Evolutionary conservation across 1,284 basidiomycete species (phyloP).

Genomic region (Ceratobasidium sp.): DNA sequence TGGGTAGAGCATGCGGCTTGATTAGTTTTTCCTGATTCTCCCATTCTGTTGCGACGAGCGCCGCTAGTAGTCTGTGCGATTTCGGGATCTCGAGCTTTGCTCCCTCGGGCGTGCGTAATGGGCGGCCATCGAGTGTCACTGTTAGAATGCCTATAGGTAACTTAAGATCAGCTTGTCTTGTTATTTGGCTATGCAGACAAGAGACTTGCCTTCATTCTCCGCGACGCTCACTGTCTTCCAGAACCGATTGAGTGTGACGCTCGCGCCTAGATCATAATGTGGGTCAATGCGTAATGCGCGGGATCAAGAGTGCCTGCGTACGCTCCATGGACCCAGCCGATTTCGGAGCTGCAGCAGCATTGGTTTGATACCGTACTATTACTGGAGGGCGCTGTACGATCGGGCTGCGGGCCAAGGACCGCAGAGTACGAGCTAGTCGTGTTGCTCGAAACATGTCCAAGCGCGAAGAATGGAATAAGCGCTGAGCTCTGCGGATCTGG

Average conservation of each 20-base stretch:
- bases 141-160: slow-evolving; percentile 64
- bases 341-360: slow-evolving; percentile 54
- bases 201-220: slow-evolving; percentile 62
- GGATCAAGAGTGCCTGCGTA: slow-evolving; percentile 22
- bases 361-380: not conserved
- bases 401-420: not conserved
- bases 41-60: slow-evolving; percentile 95
- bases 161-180: not conserved
- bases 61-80: slow-evolving; percentile 79
- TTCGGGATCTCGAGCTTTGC: slow-evolving; percentile 79
- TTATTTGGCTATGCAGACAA: slow-evolving; percentile 8
- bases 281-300: not conserved
- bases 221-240: slow-evolving; percentile 90
- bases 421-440: slow-evolving; percentile 16
- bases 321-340: slow-evolving; percentile 59
- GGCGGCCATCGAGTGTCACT: slow-evolving; percentile 86
- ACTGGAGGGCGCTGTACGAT: not conserved
- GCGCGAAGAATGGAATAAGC: slow-evolving; percentile 1
- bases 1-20: slow-evolving; percentile 91
- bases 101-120: slow-evolving; percentile 90
- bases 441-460: slow-evolving; percentile 36
- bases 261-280: slow-evolving; percentile 72
- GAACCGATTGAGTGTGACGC: slow-evolving; percentile 87
- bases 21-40: slow-evolving; percentile 89
- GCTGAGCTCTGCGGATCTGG: slow-evolving; percentile 19